Evolutionary conservation across 306 rosid genomes (phyloP), one percentile per base, ranked within the genome.

Genomic region (Crotalaria pallida): DNA sequence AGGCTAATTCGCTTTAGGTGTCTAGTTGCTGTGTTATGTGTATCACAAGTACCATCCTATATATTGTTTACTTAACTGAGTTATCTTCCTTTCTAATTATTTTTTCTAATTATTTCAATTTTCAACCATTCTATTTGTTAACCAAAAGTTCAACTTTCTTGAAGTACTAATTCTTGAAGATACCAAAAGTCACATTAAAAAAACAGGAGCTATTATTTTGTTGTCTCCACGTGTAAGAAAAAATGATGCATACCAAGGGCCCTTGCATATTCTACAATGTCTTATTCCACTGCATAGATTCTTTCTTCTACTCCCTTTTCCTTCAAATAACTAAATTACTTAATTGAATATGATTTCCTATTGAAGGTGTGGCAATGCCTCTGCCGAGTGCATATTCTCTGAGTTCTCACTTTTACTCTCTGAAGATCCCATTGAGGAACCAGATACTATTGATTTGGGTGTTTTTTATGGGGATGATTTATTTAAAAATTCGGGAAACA

Each of bases 281-380:
- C 61, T 16, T 36, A 15, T 57, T 48, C 53, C 40, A 23, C 70
- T 18, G 5, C 19, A 23, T 18, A 5, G 60, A 33, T 66, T 29
- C 24, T 66, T 59, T 69, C 27, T 53, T 53, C 18, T 29, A 4
- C 40, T 55, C 62, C 26, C 67, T 27, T 60, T 52, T 33, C 34
- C 23, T 47, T 70, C 27, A 48, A 74, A 58, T 74, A 64, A n/a
- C n/a, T n/a, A n/a, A n/a, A n/a, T n/a, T n/a, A 51, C 73, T 51
- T 63, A 10, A 77, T 58, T 69, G 58, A 49, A 27, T 47, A 47
- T 73, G 63, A 63, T 55, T 53, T 68, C 77, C 6, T 55, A 22
- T 73, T 81, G 76, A 84, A 93, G 98, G 84, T 93, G 98, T 72
- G 79, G 94, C 44, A 78, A 76, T 61, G 87, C 89, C 9, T 85